Base-by-base conservation (phyloP, 805 yeast species). In the Yamadazyma olivae region DNA sequence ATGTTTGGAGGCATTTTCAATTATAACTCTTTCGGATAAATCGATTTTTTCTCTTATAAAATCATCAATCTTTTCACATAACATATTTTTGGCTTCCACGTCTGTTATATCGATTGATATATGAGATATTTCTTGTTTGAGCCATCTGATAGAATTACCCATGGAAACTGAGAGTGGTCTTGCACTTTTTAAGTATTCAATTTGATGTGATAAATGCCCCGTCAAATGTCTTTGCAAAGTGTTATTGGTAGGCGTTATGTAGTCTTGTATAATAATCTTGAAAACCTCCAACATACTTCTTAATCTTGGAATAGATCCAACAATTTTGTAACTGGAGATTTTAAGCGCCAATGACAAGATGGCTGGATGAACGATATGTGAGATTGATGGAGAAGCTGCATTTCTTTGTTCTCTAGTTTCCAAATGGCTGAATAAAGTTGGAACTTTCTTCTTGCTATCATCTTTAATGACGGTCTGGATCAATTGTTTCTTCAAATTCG, bases 101-200 rank as follows among this genome's bases (percentile, higher is more conserved):
- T 84, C 93, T 18, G 71, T 57, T 20, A 78, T 67, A 44, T 85
- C 95, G 38, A 90, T 80, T 39, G 89, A 81, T 32, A 91, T 77
- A 28, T 76, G 72, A 1, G 96, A 79, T 37, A 93, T 91, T 57
- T 86, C 91, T 65, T 91, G 98, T 54, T 93, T 93, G 45, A 93
- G 72, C 96, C 97, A 90, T 51, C 99, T 78, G 47, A 93, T 93
- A 2, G 97, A 91, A 64, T 90, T 93, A 36, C 99, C 99, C 99
- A 93, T 93, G 1, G 96, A 77, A 2, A 90, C 85, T 38, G 93
- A 80, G 32, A 93, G 70, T 1, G 98, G 97, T 44, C 99, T 77
- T 3, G 96, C 90, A 7, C 87, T 79, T 51, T 87, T 91, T 49
- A 93, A 68, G 48, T 84, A 87, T 56, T 91, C 99, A 46, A 93